Percentiles rank a stretch among this genome's conserved stretches.
phyloP scores from a whole-genome alignment of 805 yeast species.

The Metschnikowia lochheadii region DNA sequence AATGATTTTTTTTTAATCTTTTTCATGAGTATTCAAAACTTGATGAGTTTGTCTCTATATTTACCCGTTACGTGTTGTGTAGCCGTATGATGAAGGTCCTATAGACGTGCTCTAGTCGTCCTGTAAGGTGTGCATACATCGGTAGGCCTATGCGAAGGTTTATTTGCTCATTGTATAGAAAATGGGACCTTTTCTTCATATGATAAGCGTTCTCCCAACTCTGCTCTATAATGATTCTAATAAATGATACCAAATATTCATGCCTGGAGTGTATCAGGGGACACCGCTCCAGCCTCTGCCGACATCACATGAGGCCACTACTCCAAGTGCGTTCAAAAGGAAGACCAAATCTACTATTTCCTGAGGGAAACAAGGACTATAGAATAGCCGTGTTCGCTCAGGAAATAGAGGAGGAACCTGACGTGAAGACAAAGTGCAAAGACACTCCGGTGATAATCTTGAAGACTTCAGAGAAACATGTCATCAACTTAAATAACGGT shows the following conservation, averaged over 20 bases:
- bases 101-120: neutral
- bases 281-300: slow-evolving; percentile 84
- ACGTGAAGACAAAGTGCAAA: slow-evolving; percentile 10
- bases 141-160: neutral
- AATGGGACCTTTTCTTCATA: neutral
- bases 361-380: slow-evolving; percentile 45
- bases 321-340: slow-evolving; percentile 90
- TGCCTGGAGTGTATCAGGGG: slow-evolving; percentile 89
- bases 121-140: neutral
- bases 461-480: slow-evolving; percentile 37
- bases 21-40: no score
- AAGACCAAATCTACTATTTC: slow-evolving; percentile 60
- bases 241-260: slow-evolving; percentile 75
- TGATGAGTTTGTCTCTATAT: no score
- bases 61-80: no score
- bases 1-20: no score
- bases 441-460: slow-evolving; percentile 29
- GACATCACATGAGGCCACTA: slow-evolving; percentile 73
- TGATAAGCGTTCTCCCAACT: neutral
- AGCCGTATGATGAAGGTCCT: neutral
- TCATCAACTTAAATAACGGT: slow-evolving; percentile 35
- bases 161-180: slow-evolving; percentile 3
- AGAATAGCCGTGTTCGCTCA: slow-evolving; percentile 59
- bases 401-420: slow-evolving; percentile 20
- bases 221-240: slow-evolving; percentile 56